Evolutionary conservation across 1,284 basidiomycete genomes (phyloP).

Genomic region (Pascua guehoae): DNA sequence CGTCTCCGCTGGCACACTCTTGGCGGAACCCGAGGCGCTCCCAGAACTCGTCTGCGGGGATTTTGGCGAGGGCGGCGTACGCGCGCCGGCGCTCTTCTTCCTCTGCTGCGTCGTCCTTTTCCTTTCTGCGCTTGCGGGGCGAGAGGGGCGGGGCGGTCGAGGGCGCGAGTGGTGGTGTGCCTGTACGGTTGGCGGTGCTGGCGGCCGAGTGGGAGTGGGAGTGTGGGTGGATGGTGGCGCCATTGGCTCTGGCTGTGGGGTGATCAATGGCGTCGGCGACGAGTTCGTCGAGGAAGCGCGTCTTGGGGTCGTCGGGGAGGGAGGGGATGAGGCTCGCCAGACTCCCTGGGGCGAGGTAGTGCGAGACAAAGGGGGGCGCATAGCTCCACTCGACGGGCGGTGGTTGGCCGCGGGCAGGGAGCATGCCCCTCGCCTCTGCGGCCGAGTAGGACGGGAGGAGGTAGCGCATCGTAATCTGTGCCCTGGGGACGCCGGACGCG

Average conservation of each 20-base stretch:
- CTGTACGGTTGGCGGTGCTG: background rate
- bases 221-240: background rate
- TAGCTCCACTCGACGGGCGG: conserved; percentile 33
- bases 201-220: background rate
- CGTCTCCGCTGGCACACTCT: conserved; percentile 77
- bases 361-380: conserved; percentile 23
- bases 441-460: conserved; percentile 69
- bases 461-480: conserved; percentile 51
- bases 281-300: conserved; percentile 83
- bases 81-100: conserved; percentile 42
- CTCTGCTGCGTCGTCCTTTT: conserved; percentile 43
- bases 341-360: conserved; percentile 8
- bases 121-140: conserved; percentile 20
- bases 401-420: conserved; percentile 52
- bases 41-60: conserved; percentile 74
- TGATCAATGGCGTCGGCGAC: conserved; percentile 52
- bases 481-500: conserved; percentile 7
- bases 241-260: conserved; percentile 43
- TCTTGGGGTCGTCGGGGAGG: conserved; percentile 90
- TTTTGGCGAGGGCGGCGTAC: conserved; percentile 46
- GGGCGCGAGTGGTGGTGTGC: conserved; percentile 5
- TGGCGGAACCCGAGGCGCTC: conserved; percentile 91
- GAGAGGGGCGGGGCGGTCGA: background rate
- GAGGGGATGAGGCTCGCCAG: conserved; percentile 75
- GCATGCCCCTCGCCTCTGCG: conserved; percentile 63